Base-by-base conservation (phyloP, 1,139 yeast genomes). In the Zygoascus sp. region DNA sequence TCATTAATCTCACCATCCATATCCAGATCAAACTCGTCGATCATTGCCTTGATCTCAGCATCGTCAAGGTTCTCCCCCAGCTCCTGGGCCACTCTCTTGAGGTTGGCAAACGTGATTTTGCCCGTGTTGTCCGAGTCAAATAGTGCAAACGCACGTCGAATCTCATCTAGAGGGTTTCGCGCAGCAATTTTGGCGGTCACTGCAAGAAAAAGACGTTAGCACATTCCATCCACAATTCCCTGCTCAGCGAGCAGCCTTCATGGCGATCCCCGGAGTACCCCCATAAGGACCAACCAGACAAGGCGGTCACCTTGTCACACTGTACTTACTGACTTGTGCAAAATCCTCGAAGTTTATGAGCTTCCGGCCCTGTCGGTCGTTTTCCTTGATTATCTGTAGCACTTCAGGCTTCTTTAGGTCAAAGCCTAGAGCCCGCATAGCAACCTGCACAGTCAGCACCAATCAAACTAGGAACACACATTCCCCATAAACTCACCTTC, bases 1-100 rank as follows among this genome's bases (percentile, higher is more conserved):
- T 87, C 94, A 58, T 83, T 84, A 57, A 94, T 89, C 57, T 86
- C 96, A 42, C 97, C 98, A 64, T 94, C 98, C 53, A 87, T 96
- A 64, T 94, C 97, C 50, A 92, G 70, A 67, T 94, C 99, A 62
- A 94, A 94, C 66, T 92, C 98, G 54, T 90, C 97, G 55, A 94
- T 92, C 98, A 94, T 92, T 10, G 97, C 97, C 55, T 85, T 77
- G 48, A 94, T 73, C 60, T 94, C 98, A 51, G 89, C 96, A 55
- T 92, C 98, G 8, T 88, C 83, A 50, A 94, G 71, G 59, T 84
- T 86, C 65, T 94, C 98, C 1, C 97, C 97, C 52, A 94, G 70
- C 56, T 92, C 97, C 59, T 85, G 85, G 15, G 97, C 95, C 1
- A 92, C 96, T 51, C 94, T 76, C 65, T 95, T 79, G 50, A 94